These are phyloP conservation scores for Dioscorea dumetorum DNA, from an alignment of 106 monocot genomes.

Conservation along the genomic window DNA sequence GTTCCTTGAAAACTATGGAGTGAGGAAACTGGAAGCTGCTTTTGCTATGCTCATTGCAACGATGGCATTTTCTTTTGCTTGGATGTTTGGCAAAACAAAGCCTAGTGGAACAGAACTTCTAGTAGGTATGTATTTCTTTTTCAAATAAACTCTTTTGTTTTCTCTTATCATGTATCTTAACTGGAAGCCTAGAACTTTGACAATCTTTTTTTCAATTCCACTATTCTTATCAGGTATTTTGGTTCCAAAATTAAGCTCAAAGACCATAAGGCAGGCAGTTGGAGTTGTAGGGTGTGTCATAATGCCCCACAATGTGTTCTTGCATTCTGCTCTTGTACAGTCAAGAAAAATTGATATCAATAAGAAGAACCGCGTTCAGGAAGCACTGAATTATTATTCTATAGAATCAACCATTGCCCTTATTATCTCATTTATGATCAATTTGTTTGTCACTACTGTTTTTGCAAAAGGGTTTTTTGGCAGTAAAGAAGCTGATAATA, in stretches of 20 bases:
- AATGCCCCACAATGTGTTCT: slow-evolving; percentile 88
- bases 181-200: neutral
- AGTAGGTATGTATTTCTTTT: slow-evolving; percentile 29
- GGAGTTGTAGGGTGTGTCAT: slow-evolving; percentile 76
- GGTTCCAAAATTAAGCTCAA: slow-evolving; percentile 71
- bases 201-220: neutral
- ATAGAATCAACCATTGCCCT: slow-evolving; percentile 74
- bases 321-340: slow-evolving; percentile 88
- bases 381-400: slow-evolving; percentile 74
- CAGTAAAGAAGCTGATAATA: slow-evolving; percentile 39
- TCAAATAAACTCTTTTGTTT: neutral
- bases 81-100: slow-evolving; percentile 75
- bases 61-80: slow-evolving; percentile 73
- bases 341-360: slow-evolving; percentile 60
- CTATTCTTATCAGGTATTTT: slow-evolving; percentile 38
- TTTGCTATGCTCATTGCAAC: slow-evolving; percentile 70
- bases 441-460: slow-evolving; percentile 76
- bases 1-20: slow-evolving; percentile 82
- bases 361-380: slow-evolving; percentile 37
- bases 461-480: slow-evolving; percentile 91
- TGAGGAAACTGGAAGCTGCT: slow-evolving; percentile 80
- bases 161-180: neutral
- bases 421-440: slow-evolving; percentile 61
- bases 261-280: slow-evolving; percentile 74
- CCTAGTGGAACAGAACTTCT: slow-evolving; percentile 63